A percentile compares a stretch with the other conserved stretches of the same genome.
Evolutionary conservation across 192 early-diverging fungal species (phyloP).

Genomic region (Umbelopsis sp.): DNA sequence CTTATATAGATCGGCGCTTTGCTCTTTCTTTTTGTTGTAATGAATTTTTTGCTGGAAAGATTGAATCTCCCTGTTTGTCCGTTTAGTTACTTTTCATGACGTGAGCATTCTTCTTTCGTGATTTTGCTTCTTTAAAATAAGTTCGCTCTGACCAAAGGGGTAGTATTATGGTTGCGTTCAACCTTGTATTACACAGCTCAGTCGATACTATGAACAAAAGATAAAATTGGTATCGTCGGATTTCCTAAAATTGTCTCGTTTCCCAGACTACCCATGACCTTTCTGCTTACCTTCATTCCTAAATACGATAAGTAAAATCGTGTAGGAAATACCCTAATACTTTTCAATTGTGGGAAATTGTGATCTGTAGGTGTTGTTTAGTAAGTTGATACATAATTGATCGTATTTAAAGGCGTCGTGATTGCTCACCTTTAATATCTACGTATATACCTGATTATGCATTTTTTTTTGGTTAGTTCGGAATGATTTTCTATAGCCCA

Average conservation of each 20-base stretch:
- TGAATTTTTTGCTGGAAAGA: too few species aligned
- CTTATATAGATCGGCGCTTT: too few species aligned
- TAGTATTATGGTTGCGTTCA: constrained; percentile 5
- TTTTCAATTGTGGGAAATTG: constrained; percentile 43
- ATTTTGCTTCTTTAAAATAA: not conserved
- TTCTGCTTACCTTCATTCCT: constrained; percentile 36
- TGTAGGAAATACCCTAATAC: constrained; percentile 44
- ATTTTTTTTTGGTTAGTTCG: not conserved
- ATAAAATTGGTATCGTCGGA: not conserved
- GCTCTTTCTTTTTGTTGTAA: too few species aligned
- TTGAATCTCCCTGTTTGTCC: too few species aligned
- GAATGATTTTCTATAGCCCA: not conserved
- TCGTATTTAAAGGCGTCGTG: too few species aligned
- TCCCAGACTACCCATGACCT: too few species aligned
- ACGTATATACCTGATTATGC: constrained; percentile 36
- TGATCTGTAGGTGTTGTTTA: constrained; percentile 22
- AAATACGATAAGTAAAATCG: constrained; percentile 45
- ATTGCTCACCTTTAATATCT: constrained; percentile 31
- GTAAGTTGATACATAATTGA: too few species aligned
- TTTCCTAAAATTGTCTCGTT: too few species aligned
- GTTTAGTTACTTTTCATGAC: too few species aligned
- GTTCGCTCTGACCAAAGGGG: too few species aligned
- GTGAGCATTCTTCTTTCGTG: not conserved
- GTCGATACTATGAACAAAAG: constrained; percentile 23
- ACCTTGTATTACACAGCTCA: constrained; percentile 43